Conservation (phyloP, 352 stramenopile species). For the Phytopythium cucurbitacearum region DNA sequence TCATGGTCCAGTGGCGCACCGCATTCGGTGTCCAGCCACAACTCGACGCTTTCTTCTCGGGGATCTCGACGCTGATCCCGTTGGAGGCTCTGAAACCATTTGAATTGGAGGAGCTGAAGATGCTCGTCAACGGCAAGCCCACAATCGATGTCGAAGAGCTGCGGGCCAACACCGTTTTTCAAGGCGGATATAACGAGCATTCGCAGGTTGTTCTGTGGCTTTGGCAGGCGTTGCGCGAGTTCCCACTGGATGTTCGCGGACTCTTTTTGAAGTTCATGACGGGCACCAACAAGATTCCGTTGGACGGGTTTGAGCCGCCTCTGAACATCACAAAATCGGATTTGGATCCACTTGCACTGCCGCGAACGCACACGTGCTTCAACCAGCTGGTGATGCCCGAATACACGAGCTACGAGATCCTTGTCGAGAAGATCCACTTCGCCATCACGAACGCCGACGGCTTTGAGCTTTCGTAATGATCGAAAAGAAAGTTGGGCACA, state of each 20-base stretch:
- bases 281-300: constrained; percentile 73
- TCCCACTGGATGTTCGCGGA: constrained; percentile 45
- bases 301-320: constrained; percentile 84
- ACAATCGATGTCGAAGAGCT: constrained; percentile 85
- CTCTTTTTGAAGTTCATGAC: constrained; percentile 86
- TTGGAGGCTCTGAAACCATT: constrained; percentile 41
- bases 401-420: constrained; percentile 56
- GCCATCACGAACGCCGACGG: constrained; percentile 74
- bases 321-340: constrained; percentile 84
- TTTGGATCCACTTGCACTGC: constrained; percentile 58
- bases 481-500: too few species aligned
- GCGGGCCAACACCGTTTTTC: constrained; percentile 70
- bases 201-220: constrained; percentile 79
- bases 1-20: constrained; percentile 59
- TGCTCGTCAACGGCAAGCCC: constrained; percentile 50
- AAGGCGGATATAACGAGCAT: constrained; percentile 75
- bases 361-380: constrained; percentile 83
- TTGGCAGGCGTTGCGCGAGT: constrained; percentile 78
- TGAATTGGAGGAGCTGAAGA: constrained; percentile 29
- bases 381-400: constrained; percentile 87
- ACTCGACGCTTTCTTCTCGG: constrained; percentile 50
- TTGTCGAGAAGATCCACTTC: constrained; percentile 76
- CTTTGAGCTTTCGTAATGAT: constrained; percentile 71
- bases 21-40: constrained; percentile 48
- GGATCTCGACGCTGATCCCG: constrained; percentile 51